phyloP scores from a whole-genome alignment of 2,329 filamentous ascomycete species.

The Trichoderma cornu-damae region DNA sequence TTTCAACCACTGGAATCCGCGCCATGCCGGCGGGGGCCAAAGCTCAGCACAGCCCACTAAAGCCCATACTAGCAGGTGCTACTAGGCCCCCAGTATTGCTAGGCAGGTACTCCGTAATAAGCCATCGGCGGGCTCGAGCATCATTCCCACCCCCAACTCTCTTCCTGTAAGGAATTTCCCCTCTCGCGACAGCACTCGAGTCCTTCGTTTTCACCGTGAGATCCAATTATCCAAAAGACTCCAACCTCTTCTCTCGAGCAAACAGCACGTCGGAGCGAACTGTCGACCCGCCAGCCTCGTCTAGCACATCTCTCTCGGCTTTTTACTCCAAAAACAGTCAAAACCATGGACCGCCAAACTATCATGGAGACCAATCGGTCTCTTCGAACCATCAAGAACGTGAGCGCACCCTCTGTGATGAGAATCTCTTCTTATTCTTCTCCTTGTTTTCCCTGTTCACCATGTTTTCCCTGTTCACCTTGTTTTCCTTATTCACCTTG shows the following conservation, averaged over 20 bases:
- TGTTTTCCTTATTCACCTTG: no score
- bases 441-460: no score
- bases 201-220: background rate
- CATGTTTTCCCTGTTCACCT: no score
- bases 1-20: background rate
- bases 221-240: background rate
- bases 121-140: background rate
- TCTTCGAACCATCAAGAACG: constrained; percentile 80
- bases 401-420: constrained; percentile 38
- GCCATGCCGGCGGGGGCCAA: background rate
- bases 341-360: constrained; percentile 49
- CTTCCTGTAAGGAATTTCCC: background rate
- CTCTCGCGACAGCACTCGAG: background rate
- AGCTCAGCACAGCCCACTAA: constrained; percentile 10
- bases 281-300: background rate
- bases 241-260: background rate
- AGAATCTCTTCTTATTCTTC: background rate
- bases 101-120: no score
- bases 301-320: background rate
- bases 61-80: background rate
- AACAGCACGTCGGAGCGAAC: background rate
- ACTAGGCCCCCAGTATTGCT: no score
- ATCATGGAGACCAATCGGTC: constrained; percentile 74
- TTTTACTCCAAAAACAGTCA: background rate
- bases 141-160: background rate